A percentile compares a stretch with the other conserved stretches of the same genome.
Conservation (phyloP, 257 asterid genomes). For the Paulownia fortunei region DNA sequence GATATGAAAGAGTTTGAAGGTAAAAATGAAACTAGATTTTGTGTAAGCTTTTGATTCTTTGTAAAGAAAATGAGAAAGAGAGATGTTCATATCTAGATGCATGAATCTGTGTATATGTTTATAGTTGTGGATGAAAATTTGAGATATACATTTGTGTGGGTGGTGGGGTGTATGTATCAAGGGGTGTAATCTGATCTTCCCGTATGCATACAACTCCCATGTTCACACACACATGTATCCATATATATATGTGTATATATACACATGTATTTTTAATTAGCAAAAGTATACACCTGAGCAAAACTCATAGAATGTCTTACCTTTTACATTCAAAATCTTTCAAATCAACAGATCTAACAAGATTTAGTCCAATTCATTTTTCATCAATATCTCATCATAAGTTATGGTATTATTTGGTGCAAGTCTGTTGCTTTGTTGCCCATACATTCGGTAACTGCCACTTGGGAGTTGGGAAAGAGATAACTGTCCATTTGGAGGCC, state of each 20-base stretch:
- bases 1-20: background rate
- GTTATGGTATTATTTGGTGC: background rate
- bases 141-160: background rate
- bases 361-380: background rate
- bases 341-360: background rate
- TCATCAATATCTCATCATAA: background rate
- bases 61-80: background rate
- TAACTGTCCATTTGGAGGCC: background rate
- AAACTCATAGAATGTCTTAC: background rate
- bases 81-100: background rate
- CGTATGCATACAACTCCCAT: background rate
- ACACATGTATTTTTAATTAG: background rate
- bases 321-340: background rate
- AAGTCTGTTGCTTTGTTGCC: background rate
- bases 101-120: background rate
- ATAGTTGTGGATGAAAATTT: slow-evolving; percentile 25
- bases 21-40: background rate
- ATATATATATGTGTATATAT: background rate
- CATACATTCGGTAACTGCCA: background rate
- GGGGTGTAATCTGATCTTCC: background rate
- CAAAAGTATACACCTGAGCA: background rate
- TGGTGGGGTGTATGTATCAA: background rate
- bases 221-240: background rate
- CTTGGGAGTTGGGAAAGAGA: slow-evolving; percentile 1
- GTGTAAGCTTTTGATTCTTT: background rate